phyloP scores from a whole-genome alignment of 768 basidiomycete species.

The Trametes cubensis region DNA sequence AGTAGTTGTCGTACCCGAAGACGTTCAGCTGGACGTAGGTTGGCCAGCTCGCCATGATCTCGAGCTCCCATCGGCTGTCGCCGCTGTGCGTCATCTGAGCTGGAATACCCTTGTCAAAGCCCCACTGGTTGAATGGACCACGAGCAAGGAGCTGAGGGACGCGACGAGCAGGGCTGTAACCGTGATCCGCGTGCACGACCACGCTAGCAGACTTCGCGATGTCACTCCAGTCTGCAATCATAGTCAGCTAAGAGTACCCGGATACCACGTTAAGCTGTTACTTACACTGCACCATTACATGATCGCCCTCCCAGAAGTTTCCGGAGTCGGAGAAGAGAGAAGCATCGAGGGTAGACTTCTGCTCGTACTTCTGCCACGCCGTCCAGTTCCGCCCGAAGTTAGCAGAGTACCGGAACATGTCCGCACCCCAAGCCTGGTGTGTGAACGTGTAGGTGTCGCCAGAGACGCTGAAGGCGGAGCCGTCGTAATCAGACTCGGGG shows the following conservation, averaged over 20 bases:
- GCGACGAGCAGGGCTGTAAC: constrained; percentile 64
- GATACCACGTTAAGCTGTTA: constrained; percentile 10
- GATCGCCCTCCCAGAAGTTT: constrained; percentile 79
- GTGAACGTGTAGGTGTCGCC: constrained; percentile 73
- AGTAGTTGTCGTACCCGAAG: constrained; percentile 89
- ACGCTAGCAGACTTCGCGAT: constrained; percentile 61
- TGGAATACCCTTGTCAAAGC: constrained; percentile 81
- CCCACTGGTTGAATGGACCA: constrained; percentile 91
- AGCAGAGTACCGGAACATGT: constrained; percentile 83
- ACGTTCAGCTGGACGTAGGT: constrained; percentile 89
- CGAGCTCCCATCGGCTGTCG: constrained; percentile 79
- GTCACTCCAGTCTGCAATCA: constrained; percentile 72
- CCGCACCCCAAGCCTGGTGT: constrained; percentile 85
- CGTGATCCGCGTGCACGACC: constrained; percentile 78
- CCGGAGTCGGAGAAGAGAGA: constrained; percentile 49
- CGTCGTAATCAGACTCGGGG: constrained; percentile 79
- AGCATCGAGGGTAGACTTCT: constrained; percentile 63
- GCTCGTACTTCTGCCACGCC: constrained; percentile 78
- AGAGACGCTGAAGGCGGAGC: constrained; percentile 54
- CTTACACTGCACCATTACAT: constrained; percentile 89
- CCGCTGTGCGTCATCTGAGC: constrained; percentile 66
- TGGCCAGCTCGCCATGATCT: constrained; percentile 91
- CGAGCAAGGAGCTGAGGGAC: constrained; percentile 87
- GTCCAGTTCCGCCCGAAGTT: constrained; percentile 89
- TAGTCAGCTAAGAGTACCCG: background rate